These are phyloP conservation scores for Colletotrichum melonis DNA, from an alignment of 2,329 filamentous ascomycete genomes.

Conservation along the genomic window DNA sequence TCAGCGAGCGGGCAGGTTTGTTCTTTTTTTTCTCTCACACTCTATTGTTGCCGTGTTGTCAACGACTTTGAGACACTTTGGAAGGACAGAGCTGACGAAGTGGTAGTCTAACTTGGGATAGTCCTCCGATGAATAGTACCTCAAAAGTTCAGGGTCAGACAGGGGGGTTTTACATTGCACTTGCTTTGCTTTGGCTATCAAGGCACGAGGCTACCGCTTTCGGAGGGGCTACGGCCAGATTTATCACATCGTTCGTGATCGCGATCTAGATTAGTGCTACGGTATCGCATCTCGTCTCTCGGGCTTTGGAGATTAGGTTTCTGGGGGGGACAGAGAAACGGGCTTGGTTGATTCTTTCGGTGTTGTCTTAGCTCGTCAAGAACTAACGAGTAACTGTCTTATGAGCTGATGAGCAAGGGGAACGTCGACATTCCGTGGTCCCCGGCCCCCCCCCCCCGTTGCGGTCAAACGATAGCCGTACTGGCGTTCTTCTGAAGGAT, in stretches of 20 bases:
- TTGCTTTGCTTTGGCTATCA: not conserved
- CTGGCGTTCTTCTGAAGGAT: not conserved
- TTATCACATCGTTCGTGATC: slow-evolving; percentile 31
- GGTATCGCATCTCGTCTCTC: not conserved
- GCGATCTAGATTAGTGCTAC: slow-evolving; percentile 11
- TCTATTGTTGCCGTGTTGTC: not conserved
- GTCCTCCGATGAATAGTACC: slow-evolving; percentile 1
- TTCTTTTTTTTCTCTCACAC: not conserved
- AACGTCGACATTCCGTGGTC: slow-evolving; percentile 3
- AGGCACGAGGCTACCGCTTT: not conserved
- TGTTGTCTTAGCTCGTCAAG: slow-evolving; percentile 9
- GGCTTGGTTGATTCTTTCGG: not conserved
- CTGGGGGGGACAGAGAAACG: not conserved
- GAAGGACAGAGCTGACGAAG: slow-evolving; percentile 15
- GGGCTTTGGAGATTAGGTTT: slow-evolving; percentile 11
- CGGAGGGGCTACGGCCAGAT: slow-evolving; percentile 3
- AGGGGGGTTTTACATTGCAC: not conserved
- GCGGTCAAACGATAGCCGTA: not conserved
- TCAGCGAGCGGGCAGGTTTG: not conserved
- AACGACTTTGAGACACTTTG: slow-evolving; percentile 13
- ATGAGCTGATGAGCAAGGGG: slow-evolving; percentile 6
- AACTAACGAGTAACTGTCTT: slow-evolving; percentile 18
- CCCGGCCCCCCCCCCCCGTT: not conserved
- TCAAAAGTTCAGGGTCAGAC: not conserved
- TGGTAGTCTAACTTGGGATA: slow-evolving; percentile 33